Evolutionary conservation across 768 basidiomycete species (phyloP), one percentile per base, ranked within the genome.

Genomic region (Trametes maxima): DNA sequence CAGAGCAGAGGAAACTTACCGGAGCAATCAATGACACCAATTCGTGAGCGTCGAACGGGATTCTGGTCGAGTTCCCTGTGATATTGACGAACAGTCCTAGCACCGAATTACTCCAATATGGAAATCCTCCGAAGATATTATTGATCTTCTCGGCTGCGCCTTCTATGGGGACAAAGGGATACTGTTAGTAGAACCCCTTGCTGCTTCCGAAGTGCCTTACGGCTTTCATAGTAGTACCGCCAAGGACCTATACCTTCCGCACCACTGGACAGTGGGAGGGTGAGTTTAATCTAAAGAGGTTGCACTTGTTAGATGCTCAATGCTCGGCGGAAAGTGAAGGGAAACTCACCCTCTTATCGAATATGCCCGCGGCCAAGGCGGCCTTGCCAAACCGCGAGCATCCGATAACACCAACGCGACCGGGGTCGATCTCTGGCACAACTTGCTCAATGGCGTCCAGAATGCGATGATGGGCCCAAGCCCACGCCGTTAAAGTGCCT

Each of bases 221-320:
- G 56, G 50, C 57, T 59, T 43, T 59, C 57, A 33, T 59, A 59
- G 50, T 59, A 59, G 35, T 52, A 59, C 42, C 57, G 42, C 57
- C 57, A 59, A 19, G 57, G 57, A 10, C 57, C 57, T 19, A 59
- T 59, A 33, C 57, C 57, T 33, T 59, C 57, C 3, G 57, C 57
- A 5, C 57, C 57, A 22, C 57, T 59, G 5, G 57, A 59, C 28
- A 59, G 24, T 4, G 57, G 57, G 11, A 59, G 50, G 2, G 57
- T 35, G 13, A 59, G 50, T 14, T 40, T 59, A 22, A 59, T 59
- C 57, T 59, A 24, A 21, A 45, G 2, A n/a, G 39, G 3, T 33
- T 42, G 40, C 40, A 4, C 3, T 45, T 22, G 10, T n/a, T 19
- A n/a, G 14, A 13, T n/a, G 44, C 19, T 12, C n/a, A 21, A 17